These are phyloP conservation scores for Erysiphe pulchra DNA, from an alignment of 2,329 filamentous ascomycete species.

Conservation along the genomic window DNA sequence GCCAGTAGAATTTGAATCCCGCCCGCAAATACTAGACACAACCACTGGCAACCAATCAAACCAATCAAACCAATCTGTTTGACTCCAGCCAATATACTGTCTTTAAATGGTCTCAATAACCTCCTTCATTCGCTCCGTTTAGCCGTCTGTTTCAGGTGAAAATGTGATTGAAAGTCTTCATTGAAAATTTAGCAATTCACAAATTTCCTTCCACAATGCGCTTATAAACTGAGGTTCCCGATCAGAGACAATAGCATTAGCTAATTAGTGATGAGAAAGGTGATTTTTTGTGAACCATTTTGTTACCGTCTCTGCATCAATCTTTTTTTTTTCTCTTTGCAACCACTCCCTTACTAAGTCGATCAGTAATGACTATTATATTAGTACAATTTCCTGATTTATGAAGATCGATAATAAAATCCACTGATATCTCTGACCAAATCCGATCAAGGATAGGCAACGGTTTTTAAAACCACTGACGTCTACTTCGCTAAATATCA, in stretches of 20 bases:
- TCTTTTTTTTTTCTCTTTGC: background rate
- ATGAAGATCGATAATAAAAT: background rate
- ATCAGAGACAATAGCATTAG: background rate
- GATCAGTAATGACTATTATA: background rate
- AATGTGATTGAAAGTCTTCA: background rate
- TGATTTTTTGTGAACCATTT: background rate
- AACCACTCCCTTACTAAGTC: background rate
- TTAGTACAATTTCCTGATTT: background rate
- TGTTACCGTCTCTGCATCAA: background rate
- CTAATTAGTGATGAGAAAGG: background rate
- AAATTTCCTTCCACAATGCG: background rate
- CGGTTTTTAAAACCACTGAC: too few relatives aligned
- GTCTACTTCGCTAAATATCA: too few relatives aligned
- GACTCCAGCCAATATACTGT: background rate
- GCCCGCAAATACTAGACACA: background rate
- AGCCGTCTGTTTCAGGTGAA: background rate
- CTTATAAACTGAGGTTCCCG: background rate
- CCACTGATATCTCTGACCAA: slow-evolving; percentile 1
- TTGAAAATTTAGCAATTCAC: background rate
- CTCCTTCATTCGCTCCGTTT: background rate
- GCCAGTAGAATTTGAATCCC: background rate
- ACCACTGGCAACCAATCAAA: background rate
- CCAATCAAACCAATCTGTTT: background rate
- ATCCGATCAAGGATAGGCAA: background rate
- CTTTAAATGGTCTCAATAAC: background rate